phyloP scores from a whole-genome alignment of 2,329 filamentous ascomycete species.

The Fonsecaea pedrosoi region DNA sequence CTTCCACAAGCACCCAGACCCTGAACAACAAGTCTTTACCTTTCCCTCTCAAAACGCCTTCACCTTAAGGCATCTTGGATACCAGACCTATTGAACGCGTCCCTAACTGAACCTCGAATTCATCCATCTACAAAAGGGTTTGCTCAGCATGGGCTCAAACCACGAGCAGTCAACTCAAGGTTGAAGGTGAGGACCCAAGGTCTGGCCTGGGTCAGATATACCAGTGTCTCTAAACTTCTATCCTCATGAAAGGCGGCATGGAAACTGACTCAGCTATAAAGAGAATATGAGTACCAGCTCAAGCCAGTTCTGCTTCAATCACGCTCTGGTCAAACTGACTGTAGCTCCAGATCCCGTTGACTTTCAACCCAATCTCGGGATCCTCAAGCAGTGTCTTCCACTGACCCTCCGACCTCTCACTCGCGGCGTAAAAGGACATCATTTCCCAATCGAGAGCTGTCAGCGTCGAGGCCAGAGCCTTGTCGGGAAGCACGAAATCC shows the following conservation, averaged over 20 bases:
- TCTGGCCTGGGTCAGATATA: no score
- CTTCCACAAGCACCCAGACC: neutral
- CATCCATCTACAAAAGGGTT: no score
- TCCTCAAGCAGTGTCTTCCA: constrained; percentile 46
- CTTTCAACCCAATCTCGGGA: constrained; percentile 44
- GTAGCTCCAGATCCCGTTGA: constrained; percentile 40
- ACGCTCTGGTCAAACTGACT: constrained; percentile 9
- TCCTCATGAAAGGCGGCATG: neutral
- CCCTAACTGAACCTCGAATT: no score
- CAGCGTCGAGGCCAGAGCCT: constrained; percentile 42
- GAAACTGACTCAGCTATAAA: neutral
- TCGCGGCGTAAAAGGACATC: constrained; percentile 48
- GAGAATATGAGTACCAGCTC: neutral
- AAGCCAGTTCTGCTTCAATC: constrained; percentile 4
- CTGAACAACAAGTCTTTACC: neutral
- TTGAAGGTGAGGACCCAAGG: no score
- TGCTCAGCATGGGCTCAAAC: no score
- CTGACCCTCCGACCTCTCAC: constrained; percentile 35
- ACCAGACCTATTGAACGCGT: neutral
- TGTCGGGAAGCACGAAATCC: constrained; percentile 51
- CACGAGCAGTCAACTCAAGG: no score
- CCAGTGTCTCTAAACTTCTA: neutral
- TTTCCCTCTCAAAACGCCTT: neutral
- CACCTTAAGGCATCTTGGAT: neutral
- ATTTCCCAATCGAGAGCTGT: constrained; percentile 52